phyloP scores from a whole-genome alignment of 2,329 filamentous ascomycete species.

The Didymella exigua region DNA sequence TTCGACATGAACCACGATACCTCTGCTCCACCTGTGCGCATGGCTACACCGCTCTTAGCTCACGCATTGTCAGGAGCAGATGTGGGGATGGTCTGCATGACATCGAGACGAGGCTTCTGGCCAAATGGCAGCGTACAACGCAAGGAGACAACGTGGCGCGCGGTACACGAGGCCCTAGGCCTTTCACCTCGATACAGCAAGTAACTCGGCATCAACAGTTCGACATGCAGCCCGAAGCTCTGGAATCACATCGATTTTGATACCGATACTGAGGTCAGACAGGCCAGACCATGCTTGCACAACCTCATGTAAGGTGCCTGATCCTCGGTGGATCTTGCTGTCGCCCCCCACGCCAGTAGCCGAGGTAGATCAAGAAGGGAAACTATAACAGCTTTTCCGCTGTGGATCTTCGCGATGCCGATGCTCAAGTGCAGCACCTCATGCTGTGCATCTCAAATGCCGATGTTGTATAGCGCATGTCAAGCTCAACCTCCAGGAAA shows the following conservation, averaged over 20 bases:
- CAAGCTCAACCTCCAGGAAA: neutral
- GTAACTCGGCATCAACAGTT: neutral
- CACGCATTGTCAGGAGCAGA: neutral
- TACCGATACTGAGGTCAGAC: slow-evolving; percentile 31
- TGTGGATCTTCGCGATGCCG: neutral
- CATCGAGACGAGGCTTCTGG: neutral
- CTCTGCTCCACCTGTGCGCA: slow-evolving; percentile 7
- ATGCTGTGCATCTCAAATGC: neutral
- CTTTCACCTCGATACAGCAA: neutral
- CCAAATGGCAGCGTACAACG: neutral
- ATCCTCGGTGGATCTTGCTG: slow-evolving; percentile 29
- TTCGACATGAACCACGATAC: slow-evolving; percentile 1
- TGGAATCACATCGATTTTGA: slow-evolving; percentile 34
- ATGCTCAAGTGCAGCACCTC: neutral
- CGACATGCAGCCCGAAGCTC: neutral
- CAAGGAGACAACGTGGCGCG: neutral
- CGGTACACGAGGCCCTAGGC: neutral
- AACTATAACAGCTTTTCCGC: slow-evolving; percentile 25
- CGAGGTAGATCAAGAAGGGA: slow-evolving; percentile 21
- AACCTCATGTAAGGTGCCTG: slow-evolving; percentile 40
- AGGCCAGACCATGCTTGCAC: slow-evolving; percentile 21
- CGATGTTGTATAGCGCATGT: neutral
- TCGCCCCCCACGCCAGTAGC: slow-evolving; percentile 37
- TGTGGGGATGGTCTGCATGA: neutral
- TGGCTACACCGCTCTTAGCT: neutral